A percentile compares a stretch with the other conserved stretches of the same genome.
Conservation (phyloP, 2,329 filamentous ascomycete genomes). For the Apiospora malaysiana region DNA sequence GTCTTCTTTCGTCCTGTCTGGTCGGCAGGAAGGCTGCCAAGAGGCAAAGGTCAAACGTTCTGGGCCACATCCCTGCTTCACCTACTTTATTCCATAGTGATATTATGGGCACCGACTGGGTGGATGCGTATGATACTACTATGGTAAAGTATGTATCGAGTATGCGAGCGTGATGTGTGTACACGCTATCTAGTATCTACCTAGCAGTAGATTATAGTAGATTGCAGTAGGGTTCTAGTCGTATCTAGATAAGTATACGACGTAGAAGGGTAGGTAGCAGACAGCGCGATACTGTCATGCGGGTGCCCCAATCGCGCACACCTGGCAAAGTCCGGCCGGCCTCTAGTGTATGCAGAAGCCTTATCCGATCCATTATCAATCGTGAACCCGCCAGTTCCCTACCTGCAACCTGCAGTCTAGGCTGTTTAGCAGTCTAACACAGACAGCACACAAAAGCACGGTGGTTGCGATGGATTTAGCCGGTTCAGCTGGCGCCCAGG, state of each 20-base stretch:
- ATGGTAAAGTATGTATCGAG: no score
- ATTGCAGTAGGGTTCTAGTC: no score
- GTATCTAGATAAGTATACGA: no score
- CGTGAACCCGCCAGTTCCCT: neutral
- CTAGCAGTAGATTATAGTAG: slow-evolving; percentile 1
- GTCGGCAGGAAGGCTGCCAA: neutral
- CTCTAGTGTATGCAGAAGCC: slow-evolving; percentile 1
- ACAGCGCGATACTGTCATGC: neutral
- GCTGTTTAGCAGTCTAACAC: neutral
- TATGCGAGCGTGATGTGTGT: neutral
- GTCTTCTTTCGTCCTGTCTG: neutral
- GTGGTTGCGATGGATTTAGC: neutral
- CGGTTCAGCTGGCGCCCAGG: neutral
- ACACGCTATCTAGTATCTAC: neutral
- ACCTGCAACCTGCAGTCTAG: no score
- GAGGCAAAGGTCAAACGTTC: neutral
- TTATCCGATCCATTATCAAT: slow-evolving; percentile 6
- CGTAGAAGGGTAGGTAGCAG: neutral
- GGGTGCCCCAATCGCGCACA: neutral
- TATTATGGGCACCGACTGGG: slow-evolving; percentile 1
- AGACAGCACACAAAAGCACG: neutral
- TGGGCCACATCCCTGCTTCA: slow-evolving; percentile 1
- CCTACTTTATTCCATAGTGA: neutral
- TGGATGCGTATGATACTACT: neutral
- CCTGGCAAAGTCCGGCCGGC: neutral